These are phyloP conservation scores for Amaranthus palmeri DNA, from an alignment of 148 eudicot genomes.

Conservation along the genomic window DNA sequence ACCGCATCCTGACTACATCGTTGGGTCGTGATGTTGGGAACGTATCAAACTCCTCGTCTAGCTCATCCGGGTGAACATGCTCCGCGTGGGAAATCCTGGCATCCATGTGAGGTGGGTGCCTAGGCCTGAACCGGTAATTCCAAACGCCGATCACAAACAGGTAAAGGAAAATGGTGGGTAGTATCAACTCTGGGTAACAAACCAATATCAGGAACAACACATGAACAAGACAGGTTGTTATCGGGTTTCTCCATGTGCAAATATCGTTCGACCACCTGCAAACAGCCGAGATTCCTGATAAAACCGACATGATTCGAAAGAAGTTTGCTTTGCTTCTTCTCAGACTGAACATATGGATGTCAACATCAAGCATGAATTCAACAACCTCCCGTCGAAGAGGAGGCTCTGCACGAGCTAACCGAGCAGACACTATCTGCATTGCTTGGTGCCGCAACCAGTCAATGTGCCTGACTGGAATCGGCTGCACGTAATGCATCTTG, in stretches of 20 bases:
- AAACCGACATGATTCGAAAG: conserved; percentile 63
- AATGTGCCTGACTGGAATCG: conserved; percentile 66
- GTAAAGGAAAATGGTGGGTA: conserved; percentile 86
- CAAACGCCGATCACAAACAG: conserved; percentile 81
- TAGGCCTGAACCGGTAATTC: conserved; percentile 79
- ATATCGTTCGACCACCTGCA: conserved; percentile 60
- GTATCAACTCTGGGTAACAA: conserved; percentile 81
- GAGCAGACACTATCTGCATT: conserved; percentile 72
- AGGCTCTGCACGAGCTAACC: conserved; percentile 76
- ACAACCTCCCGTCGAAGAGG: conserved; percentile 73
- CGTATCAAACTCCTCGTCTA: conserved; percentile 84
- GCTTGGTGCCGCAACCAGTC: conserved; percentile 92
- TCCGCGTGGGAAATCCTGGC: conserved; percentile 85
- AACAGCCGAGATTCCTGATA: conserved; percentile 57
- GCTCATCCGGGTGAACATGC: conserved; percentile 60
- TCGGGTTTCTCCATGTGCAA: conserved; percentile 77
- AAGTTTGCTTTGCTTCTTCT: conserved; percentile 91
- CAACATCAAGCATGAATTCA: conserved; percentile 89
- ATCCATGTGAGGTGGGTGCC: conserved; percentile 90
- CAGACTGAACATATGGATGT: conserved; percentile 77
- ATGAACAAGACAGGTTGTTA: conserved; percentile 81
- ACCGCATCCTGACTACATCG: conserved; percentile 63
- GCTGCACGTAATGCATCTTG: conserved; percentile 90
- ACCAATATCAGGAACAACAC: conserved; percentile 72
- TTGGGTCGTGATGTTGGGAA: conserved; percentile 69